Evolutionary conservation across 306 rosid genomes (phyloP).

Genomic region (Geum urbanum): DNA sequence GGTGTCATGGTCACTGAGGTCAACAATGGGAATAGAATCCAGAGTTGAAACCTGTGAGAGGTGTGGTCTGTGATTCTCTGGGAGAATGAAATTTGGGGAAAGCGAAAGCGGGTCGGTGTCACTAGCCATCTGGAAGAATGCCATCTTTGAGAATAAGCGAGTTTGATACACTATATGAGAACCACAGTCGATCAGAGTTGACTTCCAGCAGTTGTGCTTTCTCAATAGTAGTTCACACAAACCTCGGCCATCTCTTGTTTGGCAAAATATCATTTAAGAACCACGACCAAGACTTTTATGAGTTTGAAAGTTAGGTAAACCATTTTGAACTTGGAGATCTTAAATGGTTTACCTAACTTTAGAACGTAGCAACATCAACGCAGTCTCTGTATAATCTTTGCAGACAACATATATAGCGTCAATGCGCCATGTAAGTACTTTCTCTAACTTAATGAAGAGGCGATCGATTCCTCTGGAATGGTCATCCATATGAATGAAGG

Average conservation of each 20-base stretch:
- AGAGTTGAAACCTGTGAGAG: slow-evolving; percentile 32
- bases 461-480: background rate
- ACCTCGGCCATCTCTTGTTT: too few species aligned
- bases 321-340: too few species aligned
- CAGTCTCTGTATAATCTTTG: background rate
- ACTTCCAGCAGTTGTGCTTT: too few species aligned
- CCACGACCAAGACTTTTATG: too few species aligned
- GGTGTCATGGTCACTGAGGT: slow-evolving; percentile 20
- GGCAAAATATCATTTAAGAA: too few species aligned
- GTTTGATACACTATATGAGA: too few species aligned
- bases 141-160: slow-evolving; percentile 20
- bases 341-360: too few species aligned
- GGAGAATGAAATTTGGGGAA: slow-evolving; percentile 35
- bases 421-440: background rate
- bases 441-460: background rate
- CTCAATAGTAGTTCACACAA: too few species aligned
- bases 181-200: too few species aligned
- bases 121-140: slow-evolving; percentile 25
- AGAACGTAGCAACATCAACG: background rate
- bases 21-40: slow-evolving; percentile 45
- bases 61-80: slow-evolving; percentile 37
- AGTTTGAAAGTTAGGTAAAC: too few species aligned
- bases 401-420: too few species aligned
- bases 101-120: slow-evolving; percentile 27
- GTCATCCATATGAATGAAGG: background rate